These are phyloP conservation scores for Sugiyamaella chiloensis DNA, from an alignment of 805 yeast species.

Conservation along the genomic window DNA sequence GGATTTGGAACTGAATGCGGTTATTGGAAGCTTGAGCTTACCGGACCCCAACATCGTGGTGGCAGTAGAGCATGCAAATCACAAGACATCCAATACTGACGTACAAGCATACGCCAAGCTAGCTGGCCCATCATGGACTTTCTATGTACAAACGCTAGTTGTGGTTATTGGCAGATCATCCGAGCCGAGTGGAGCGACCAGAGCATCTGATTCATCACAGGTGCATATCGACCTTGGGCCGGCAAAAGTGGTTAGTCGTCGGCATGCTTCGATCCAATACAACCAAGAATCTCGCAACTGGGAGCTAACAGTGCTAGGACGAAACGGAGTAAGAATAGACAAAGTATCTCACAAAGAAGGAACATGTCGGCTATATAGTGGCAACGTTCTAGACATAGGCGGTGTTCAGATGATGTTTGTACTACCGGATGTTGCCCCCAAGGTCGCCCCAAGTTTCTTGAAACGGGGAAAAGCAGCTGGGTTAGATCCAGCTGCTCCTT, in stretches of 20 bases:
- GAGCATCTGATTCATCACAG: conserved; percentile 21
- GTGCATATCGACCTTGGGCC: conserved; percentile 93
- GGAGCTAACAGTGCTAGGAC: conserved; percentile 80
- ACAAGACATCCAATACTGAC: conserved; percentile 58
- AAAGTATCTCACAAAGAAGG: conserved; percentile 47
- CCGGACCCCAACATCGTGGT: conserved; percentile 81
- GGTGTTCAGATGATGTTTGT: conserved; percentile 99
- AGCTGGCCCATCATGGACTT: conserved; percentile 92
- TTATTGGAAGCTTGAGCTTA: conserved; percentile 61
- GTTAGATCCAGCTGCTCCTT: background rate
- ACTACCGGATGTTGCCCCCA: conserved; percentile 83
- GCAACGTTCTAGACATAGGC: conserved; percentile 91
- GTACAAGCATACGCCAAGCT: conserved; percentile 98
- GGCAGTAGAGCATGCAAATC: conserved; percentile 68
- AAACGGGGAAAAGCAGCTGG: background rate
- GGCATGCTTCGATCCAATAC: conserved; percentile 81
- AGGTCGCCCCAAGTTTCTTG: conserved; percentile 41
- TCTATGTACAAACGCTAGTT: conserved; percentile 73
- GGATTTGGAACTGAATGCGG: conserved; percentile 65
- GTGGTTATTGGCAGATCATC: conserved; percentile 88
- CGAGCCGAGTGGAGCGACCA: conserved; percentile 31
- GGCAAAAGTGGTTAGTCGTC: conserved; percentile 91
- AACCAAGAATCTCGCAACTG: conserved; percentile 72
- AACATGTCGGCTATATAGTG: conserved; percentile 60
- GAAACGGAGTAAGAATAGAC: conserved; percentile 93